phyloP scores from a whole-genome alignment of 306 rosid species.

The Nissolia schottii region DNA sequence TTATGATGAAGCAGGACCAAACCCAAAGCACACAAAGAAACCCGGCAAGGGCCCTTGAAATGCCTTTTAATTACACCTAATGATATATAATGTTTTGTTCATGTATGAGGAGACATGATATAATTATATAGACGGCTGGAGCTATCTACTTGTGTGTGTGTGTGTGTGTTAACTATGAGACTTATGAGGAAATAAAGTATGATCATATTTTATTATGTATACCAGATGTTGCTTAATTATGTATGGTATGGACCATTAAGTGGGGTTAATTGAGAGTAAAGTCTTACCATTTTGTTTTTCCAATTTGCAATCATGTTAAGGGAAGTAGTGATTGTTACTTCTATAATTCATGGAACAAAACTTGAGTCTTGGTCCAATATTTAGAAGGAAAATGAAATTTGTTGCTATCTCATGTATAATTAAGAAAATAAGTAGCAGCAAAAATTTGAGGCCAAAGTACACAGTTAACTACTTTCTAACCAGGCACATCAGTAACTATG shows the following conservation, averaged over 20 bases:
- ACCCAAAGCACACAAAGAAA: constrained; percentile 49
- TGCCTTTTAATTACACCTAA: background rate
- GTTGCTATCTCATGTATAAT: background rate
- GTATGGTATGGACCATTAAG: constrained; percentile 15
- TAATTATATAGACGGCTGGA: constrained; percentile 18
- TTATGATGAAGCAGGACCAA: constrained; percentile 65
- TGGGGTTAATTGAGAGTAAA: constrained; percentile 18
- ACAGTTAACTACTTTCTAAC: background rate
- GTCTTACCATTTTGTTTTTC: constrained; percentile 10
- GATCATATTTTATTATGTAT: constrained; percentile 21
- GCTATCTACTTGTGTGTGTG: constrained; percentile 28
- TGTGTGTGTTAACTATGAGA: constrained; percentile 25
- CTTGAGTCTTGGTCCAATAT: background rate
- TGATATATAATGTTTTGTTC: constrained; percentile 34
- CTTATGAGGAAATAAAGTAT: constrained; percentile 24
- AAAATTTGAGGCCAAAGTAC: background rate
- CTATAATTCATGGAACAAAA: background rate
- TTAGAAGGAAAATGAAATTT: background rate
- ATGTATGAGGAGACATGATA: constrained; percentile 34
- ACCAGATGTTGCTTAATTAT: constrained; percentile 5
- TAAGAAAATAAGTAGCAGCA: background rate
- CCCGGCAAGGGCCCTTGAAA: constrained; percentile 62
- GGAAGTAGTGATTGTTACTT: background rate
- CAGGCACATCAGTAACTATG: background rate
- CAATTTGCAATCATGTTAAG: background rate